Percentiles rank a stretch among this genome's conserved stretches.
These are phyloP conservation scores for Podospora appendiculata DNA, from an alignment of 495 filamentous ascomycete genomes.

Conservation along the genomic window DNA sequence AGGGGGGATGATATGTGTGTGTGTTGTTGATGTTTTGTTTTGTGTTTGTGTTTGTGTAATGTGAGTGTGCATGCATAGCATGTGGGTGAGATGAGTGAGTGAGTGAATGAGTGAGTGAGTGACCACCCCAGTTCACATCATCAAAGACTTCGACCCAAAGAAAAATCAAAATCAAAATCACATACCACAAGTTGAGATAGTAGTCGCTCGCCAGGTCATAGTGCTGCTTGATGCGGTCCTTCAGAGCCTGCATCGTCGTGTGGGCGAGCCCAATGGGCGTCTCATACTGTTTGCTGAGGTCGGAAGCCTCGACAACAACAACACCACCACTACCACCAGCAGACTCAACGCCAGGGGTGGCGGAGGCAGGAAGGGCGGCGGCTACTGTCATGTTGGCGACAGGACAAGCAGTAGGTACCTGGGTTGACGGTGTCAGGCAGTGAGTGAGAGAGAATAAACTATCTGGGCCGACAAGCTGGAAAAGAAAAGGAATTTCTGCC, in stretches of 20 bases:
- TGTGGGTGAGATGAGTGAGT: too few relatives aligned
- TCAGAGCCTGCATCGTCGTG: constrained; percentile 45
- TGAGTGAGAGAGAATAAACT: too few relatives aligned
- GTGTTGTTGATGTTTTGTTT: not conserved
- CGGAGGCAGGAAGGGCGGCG: too few relatives aligned
- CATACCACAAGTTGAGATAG: constrained; percentile 44
- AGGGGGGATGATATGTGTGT: too few relatives aligned
- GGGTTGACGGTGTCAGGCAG: too few relatives aligned
- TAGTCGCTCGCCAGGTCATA: constrained; percentile 53
- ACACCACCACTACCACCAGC: too few relatives aligned
- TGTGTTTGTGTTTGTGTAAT: not conserved
- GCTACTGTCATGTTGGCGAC: too few relatives aligned
- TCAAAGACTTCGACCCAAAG: not conserved
- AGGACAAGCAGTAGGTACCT: too few relatives aligned
- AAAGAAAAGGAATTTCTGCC: too few relatives aligned
- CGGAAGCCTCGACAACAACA: constrained; percentile 7
- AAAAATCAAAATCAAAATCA: not conserved
- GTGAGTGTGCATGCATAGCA: not conserved
- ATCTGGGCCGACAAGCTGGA: too few relatives aligned
- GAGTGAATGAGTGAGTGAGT: not conserved
- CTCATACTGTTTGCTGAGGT: constrained; percentile 38
- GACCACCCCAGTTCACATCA: not conserved
- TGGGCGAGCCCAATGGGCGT: constrained; percentile 42
- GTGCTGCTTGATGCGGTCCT: constrained; percentile 50
- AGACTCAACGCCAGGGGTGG: too few relatives aligned